Evolutionary conservation across 2,329 filamentous ascomycete species (phyloP).

Genomic region (Ascochyta pisi): DNA sequence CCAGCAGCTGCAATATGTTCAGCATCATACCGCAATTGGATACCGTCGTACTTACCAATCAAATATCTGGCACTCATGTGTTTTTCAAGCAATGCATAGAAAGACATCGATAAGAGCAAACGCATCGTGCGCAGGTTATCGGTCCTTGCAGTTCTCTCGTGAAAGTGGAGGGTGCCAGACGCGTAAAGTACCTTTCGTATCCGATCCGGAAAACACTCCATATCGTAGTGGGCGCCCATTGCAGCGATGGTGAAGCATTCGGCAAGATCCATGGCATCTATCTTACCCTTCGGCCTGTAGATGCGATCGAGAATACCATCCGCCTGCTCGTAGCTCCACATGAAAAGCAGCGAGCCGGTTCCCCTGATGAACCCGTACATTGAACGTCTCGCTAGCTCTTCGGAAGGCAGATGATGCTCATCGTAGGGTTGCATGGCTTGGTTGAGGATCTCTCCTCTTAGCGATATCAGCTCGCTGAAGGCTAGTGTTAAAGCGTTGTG

Average conservation of each 20-base stretch:
- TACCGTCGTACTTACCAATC: slow-evolving; percentile 34
- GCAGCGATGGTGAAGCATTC: slow-evolving; percentile 47
- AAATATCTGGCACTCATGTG: slow-evolving; percentile 49
- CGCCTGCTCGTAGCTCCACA: slow-evolving; percentile 42
- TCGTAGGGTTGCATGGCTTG: slow-evolving; percentile 35
- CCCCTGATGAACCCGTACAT: slow-evolving; percentile 46
- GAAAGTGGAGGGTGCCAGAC: slow-evolving; percentile 44
- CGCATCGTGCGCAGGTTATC: slow-evolving; percentile 47
- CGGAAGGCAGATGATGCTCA: slow-evolving; percentile 36
- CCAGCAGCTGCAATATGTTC: slow-evolving; percentile 38
- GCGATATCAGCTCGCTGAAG: slow-evolving; percentile 43
- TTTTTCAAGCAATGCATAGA: slow-evolving; percentile 48
- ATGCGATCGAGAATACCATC: slow-evolving; percentile 46
- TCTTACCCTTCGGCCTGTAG: slow-evolving; percentile 35
- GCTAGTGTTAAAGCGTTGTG: slow-evolving; percentile 46
- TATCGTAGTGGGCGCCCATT: slow-evolving; percentile 48
- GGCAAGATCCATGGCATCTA: slow-evolving; percentile 44
- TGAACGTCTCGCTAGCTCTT: slow-evolving; percentile 37
- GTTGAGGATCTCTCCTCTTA: slow-evolving; percentile 41
- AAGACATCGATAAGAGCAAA: slow-evolving; percentile 43
- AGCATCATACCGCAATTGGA: neutral
- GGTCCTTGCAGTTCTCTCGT: slow-evolving; percentile 38
- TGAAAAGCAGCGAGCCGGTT: slow-evolving; percentile 47
- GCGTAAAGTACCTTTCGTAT: slow-evolving; percentile 42
- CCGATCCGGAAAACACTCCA: slow-evolving; percentile 43